These are phyloP conservation scores for Phylloporus sp. DNA, from an alignment of 768 basidiomycete species.

Conservation along the genomic window DNA sequence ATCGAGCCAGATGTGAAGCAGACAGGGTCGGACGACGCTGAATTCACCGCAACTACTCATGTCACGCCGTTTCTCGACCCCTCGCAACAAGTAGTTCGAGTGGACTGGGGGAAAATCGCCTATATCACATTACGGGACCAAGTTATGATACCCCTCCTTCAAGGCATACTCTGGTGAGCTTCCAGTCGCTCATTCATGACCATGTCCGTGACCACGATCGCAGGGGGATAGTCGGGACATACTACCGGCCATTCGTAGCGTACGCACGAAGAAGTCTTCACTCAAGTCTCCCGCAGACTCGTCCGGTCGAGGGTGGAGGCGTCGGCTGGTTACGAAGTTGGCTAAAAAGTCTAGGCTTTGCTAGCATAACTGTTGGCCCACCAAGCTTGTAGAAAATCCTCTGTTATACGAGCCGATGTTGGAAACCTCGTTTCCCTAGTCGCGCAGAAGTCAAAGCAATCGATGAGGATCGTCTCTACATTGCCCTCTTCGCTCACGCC, in stretches of 20 bases:
- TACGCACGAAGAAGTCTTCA: constrained; percentile 20
- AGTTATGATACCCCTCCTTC: constrained; percentile 59
- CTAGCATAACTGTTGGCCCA: constrained; percentile 26
- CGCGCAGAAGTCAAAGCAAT: too few species aligned
- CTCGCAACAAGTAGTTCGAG: constrained; percentile 35
- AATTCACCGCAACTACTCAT: constrained; percentile 19
- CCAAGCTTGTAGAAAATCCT: constrained; percentile 14
- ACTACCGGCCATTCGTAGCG: constrained; percentile 28
- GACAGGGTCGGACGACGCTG: constrained; percentile 26
- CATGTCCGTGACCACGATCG: constrained; percentile 1
- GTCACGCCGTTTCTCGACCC: constrained; percentile 27
- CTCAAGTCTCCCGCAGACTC: constrained; percentile 3
- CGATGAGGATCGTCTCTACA: too few species aligned
- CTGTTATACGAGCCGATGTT: too few species aligned
- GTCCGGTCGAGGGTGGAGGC: constrained; percentile 26
- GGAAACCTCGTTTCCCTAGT: too few species aligned
- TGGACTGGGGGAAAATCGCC: constrained; percentile 53
- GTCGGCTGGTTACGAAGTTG: constrained; percentile 30
- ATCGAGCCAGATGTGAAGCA: constrained; percentile 34
- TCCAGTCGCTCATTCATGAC: not conserved
- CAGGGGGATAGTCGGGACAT: constrained; percentile 30
- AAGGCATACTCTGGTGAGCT: constrained; percentile 62
- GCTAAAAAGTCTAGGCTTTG: constrained; percentile 27
- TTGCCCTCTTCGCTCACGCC: too few species aligned
- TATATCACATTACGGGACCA: constrained; percentile 70